Evolutionary conservation across 257 asterid species (phyloP).

Genomic region (Agastache rugosa): DNA sequence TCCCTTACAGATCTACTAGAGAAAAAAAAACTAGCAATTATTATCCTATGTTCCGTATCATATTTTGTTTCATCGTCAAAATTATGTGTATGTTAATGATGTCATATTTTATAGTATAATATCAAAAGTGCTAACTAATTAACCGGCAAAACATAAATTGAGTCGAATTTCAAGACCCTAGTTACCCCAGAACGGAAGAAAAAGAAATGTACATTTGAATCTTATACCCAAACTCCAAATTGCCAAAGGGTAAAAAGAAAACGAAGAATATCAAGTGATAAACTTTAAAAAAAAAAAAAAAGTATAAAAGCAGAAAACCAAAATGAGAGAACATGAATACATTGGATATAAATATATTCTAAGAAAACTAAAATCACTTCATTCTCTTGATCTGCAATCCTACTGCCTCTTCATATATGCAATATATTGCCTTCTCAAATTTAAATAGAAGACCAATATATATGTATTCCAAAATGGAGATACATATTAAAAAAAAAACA

Average conservation of each 20-base stretch:
- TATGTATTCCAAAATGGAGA: slow-evolving; percentile 26
- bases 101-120: too few species aligned
- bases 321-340: not conserved
- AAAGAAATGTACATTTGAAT: not conserved
- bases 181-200: too few species aligned
- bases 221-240: not conserved
- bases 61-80: too few species aligned
- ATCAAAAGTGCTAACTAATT: too few species aligned
- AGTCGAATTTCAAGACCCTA: too few species aligned
- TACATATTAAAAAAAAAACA: not conserved
- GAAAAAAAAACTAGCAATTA: too few species aligned
- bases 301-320: too few species aligned
- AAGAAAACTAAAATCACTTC: slow-evolving; percentile 19
- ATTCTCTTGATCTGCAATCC: slow-evolving; percentile 20
- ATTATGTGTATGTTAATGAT: too few species aligned
- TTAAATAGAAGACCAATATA: slow-evolving; percentile 14
- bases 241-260: not conserved
- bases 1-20: too few species aligned
- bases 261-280: not conserved
- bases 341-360: not conserved
- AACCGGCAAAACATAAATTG: too few species aligned
- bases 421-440: slow-evolving; percentile 27
- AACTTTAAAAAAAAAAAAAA: not conserved
- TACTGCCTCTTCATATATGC: slow-evolving; percentile 34
- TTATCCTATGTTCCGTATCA: too few species aligned